These are phyloP conservation scores for Viola odorata DNA, from an alignment of 345 rosid genomes.

Conservation along the genomic window DNA sequence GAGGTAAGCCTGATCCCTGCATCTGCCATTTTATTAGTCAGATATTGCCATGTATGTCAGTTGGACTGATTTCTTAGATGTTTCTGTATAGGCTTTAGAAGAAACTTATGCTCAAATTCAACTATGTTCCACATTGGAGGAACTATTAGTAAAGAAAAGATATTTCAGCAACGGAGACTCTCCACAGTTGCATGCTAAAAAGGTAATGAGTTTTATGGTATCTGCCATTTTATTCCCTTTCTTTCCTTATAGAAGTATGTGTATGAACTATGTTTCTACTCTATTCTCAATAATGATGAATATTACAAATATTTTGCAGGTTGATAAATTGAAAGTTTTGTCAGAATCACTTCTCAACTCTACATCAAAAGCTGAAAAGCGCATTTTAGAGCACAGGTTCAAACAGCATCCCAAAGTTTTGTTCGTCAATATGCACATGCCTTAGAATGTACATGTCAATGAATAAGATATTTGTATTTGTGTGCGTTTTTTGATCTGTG, in stretches of 20 bases:
- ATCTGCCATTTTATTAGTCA: not conserved
- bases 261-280: not conserved
- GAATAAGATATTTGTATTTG: no score
- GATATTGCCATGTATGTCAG: not conserved
- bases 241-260: not conserved
- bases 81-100: constrained; percentile 48
- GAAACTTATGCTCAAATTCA: constrained; percentile 57
- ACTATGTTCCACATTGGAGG: constrained; percentile 55
- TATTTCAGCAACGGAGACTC: constrained; percentile 57
- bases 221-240: not conserved
- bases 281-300: not conserved
- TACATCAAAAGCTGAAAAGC: constrained; percentile 66
- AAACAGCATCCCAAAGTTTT: constrained; percentile 9
- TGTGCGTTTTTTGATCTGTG: no score
- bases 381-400: constrained; percentile 80
- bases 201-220: constrained; percentile 38
- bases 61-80: not conserved
- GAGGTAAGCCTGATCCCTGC: constrained; percentile 38
- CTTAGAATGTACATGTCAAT: no score
- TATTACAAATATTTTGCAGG: constrained; percentile 38
- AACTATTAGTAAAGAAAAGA: constrained; percentile 64
- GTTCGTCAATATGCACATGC: not conserved
- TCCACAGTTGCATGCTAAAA: constrained; percentile 51
- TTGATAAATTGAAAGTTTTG: constrained; percentile 73
- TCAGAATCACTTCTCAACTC: constrained; percentile 76